Percentiles rank a stretch among this genome's conserved stretches.
phyloP scores from a whole-genome alignment of 2,329 filamentous ascomycete species.

The Myrmaecium sp. region DNA sequence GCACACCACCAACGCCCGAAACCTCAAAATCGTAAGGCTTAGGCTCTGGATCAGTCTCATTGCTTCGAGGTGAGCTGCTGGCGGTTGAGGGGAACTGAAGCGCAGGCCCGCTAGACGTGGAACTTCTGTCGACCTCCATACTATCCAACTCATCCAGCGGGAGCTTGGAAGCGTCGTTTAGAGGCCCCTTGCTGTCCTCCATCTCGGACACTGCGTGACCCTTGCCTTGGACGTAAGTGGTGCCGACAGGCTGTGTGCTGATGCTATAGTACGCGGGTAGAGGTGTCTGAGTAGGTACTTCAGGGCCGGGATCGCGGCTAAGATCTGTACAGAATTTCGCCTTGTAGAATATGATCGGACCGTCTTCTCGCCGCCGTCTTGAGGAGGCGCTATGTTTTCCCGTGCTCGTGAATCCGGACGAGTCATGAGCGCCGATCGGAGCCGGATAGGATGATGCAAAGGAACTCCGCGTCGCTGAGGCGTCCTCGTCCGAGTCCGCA shows the following conservation, averaged over 20 bases:
- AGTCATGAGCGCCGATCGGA: constrained; percentile 16
- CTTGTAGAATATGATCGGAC: constrained; percentile 71
- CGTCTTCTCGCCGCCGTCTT: constrained; percentile 43
- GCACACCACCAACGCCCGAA: constrained; percentile 42
- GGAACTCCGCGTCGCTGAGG: constrained; percentile 15
- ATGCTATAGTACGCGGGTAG: constrained; percentile 13
- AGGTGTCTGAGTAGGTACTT: not conserved
- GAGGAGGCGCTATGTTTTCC: constrained; percentile 26
- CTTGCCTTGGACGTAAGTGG: too few species aligned
- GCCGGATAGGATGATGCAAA: too few species aligned
- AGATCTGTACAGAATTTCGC: constrained; percentile 69
- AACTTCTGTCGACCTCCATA: constrained; percentile 18
- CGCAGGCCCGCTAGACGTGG: constrained; percentile 10
- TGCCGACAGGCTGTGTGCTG: constrained; percentile 17
- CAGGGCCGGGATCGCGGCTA: constrained; percentile 39
- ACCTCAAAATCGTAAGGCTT: constrained; percentile 24
- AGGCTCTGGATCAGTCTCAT: constrained; percentile 9
- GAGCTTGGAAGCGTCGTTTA: constrained; percentile 11
- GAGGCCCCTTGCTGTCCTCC: constrained; percentile 11
- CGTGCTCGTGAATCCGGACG: constrained; percentile 29
- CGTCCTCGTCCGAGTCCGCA: constrained; percentile 23
- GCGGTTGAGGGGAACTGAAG: constrained; percentile 22
- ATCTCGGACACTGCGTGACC: too few species aligned
- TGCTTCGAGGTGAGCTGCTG: constrained; percentile 11
- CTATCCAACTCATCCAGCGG: constrained; percentile 7